Evolutionary conservation across 164 flowering plant species (phyloP), one percentile per base, ranked within the genome.

Genomic region (Vitis labrusca): DNA sequence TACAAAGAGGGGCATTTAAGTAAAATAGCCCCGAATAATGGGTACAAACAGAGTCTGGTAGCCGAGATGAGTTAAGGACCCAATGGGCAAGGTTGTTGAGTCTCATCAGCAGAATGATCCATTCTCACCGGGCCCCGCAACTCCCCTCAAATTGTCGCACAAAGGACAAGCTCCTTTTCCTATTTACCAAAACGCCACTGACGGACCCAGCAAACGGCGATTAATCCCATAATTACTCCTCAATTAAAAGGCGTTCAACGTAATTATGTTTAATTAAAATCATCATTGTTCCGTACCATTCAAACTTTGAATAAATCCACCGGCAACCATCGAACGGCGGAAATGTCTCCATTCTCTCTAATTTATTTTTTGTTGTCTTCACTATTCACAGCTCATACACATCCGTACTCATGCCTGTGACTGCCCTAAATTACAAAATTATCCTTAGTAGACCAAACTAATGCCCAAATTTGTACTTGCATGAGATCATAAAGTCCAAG

Each of bases 301-400:
- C 51, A 61, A 54, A 69, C 61, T 53, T 59, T 47, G 56, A 68
- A 68, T 1, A 9, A 5, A 14, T 8, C 47, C 48, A 53, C 3
- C 30, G 13, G 44, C 44, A 37, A 2, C 19, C 56, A 71, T 71
- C 63, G 68, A 71, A 64, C 74, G 74, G 74, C 74, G 68, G 61
- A 56, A 55, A 71, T n/a, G 44, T 10, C 7, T 10, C 10, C 37
- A 37, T 62, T n/a, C 59, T 15, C 8, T 54, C 19, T 29, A 19
- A 19, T 19, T 19, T 19, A 19, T 19, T 19, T 48, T 48, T 19
- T 63, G 16, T 60, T 16, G 8, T 15, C 3, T 15, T 27, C 27
- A 23, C 1, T 9, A 48, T 53, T 53, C 59, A 53, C 67, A 12
- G 7, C 27, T 9, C 67, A 64, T 55, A 19, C 67, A 23, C 68